Conservation (phyloP, 129 eudicot genomes). For the Artemisia argyi region DNA sequence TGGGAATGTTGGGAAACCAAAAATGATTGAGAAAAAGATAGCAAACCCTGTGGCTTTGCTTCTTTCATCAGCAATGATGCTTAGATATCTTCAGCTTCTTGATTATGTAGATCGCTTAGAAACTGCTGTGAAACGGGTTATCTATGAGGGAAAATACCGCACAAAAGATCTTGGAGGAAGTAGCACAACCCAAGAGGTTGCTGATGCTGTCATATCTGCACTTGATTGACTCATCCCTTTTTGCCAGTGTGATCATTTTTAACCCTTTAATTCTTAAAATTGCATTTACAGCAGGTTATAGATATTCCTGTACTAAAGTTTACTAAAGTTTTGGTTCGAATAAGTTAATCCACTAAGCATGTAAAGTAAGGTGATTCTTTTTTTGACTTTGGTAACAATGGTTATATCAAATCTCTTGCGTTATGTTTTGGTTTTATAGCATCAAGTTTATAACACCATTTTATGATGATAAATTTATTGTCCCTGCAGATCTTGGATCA, state of each 20-base stretch:
- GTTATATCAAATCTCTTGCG: constrained; percentile 9
- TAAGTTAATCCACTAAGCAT: constrained; percentile 30
- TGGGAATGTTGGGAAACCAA: constrained; percentile 76
- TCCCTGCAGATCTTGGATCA: no score
- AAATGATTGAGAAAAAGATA: constrained; percentile 57
- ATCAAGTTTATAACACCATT: not conserved
- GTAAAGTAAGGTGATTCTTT: constrained; percentile 24
- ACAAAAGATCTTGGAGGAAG: constrained; percentile 84
- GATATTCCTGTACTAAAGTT: constrained; percentile 12
- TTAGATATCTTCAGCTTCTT: constrained; percentile 79
- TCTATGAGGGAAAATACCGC: constrained; percentile 56
- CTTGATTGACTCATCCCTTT: constrained; percentile 36
- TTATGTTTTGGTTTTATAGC: not conserved
- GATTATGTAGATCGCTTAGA: constrained; percentile 76
- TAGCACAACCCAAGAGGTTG: constrained; percentile 74
- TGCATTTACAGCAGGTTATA: constrained; percentile 11
- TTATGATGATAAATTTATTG: no score
- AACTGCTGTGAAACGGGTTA: constrained; percentile 75
- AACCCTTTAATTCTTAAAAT: not conserved
- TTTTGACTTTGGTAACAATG: constrained; percentile 4
- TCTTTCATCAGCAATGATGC: constrained; percentile 91
- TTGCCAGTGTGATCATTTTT: constrained; percentile 1
- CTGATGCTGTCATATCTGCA: constrained; percentile 77
- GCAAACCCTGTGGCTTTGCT: constrained; percentile 88
- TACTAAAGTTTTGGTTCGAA: constrained; percentile 21